Evolutionary conservation across 2,329 filamentous ascomycete genomes (phyloP).

Genomic region (Colletotrichum sp.): DNA sequence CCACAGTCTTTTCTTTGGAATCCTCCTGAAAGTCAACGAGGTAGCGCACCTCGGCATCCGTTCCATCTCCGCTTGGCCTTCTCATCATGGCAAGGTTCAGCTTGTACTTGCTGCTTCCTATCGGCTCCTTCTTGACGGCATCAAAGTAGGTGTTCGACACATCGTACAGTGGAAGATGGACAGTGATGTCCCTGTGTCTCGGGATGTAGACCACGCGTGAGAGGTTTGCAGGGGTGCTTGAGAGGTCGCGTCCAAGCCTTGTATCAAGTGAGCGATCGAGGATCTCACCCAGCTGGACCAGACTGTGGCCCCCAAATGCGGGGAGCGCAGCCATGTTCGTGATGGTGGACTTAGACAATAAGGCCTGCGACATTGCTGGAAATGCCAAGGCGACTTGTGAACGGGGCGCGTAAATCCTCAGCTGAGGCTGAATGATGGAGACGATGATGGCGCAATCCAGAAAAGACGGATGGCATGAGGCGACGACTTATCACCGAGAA

Average conservation of each 20-base stretch:
- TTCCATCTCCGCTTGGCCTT: slow-evolving; percentile 18
- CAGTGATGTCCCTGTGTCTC: neutral
- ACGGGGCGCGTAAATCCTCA: neutral
- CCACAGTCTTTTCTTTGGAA: neutral
- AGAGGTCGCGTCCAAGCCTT: neutral
- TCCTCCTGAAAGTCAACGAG: neutral
- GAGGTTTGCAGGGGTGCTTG: slow-evolving; percentile 6
- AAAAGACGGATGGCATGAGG: neutral
- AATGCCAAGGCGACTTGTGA: neutral
- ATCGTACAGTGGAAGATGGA: slow-evolving; percentile 23
- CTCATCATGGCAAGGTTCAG: slow-evolving; percentile 17
- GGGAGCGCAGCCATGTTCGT: neutral
- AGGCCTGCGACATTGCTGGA: neutral
- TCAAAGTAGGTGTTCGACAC: neutral
- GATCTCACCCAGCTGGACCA: neutral
- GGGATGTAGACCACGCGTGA: slow-evolving; percentile 20
- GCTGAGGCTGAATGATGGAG: neutral
- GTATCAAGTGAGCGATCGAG: neutral
- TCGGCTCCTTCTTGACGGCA: neutral
- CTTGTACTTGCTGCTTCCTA: slow-evolving; percentile 19
- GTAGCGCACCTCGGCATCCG: slow-evolving; percentile 13
- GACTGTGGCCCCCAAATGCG: neutral
- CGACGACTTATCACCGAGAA: neutral
- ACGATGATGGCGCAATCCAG: neutral
- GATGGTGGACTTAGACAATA: neutral